These are phyloP conservation scores for Globisporangium spiculum DNA, from an alignment of 352 stramenopile genomes.

Conservation along the genomic window DNA sequence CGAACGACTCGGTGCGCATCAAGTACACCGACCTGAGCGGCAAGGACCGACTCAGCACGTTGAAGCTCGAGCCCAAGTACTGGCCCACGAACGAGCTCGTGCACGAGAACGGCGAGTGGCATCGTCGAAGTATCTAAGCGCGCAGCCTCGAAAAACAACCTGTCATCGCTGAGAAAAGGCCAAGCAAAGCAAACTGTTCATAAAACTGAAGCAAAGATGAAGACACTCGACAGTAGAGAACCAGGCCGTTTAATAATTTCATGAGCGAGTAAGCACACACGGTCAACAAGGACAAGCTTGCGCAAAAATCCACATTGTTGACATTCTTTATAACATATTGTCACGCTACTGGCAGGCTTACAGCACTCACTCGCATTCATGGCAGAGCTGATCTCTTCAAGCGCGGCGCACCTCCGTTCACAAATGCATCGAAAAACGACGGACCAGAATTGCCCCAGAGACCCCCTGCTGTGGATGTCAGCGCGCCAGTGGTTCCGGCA, in stretches of 20 bases:
- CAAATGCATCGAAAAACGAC: conserved; percentile 74
- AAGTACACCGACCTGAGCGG: conserved; percentile 88
- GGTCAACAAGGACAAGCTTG: background rate
- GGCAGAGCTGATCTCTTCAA: conserved; percentile 34
- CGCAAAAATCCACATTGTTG: background rate
- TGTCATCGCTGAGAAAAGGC: background rate
- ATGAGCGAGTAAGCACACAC: background rate
- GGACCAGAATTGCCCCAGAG: conserved; percentile 22
- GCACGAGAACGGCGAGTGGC: conserved; percentile 76
- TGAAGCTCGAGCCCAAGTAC: conserved; percentile 90
- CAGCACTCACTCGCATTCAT: conserved; percentile 8
- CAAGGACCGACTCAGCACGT: conserved; percentile 82
- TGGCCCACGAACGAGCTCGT: conserved; percentile 88
- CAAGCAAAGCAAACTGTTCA: background rate
- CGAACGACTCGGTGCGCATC: conserved; percentile 80
- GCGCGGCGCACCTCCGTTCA: conserved; percentile 57
- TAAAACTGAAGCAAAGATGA: background rate
- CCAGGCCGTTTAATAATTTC: background rate
- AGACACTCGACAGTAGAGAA: background rate
- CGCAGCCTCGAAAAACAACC: background rate
- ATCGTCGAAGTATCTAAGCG: conserved; percentile 44
- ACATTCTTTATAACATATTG: background rate
- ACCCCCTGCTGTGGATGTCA: background rate
- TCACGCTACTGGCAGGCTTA: background rate
- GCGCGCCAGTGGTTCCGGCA: conserved; percentile 10